phyloP scores from a whole-genome alignment of 148 eudicot genomes.

The Camellia granthamiana region DNA sequence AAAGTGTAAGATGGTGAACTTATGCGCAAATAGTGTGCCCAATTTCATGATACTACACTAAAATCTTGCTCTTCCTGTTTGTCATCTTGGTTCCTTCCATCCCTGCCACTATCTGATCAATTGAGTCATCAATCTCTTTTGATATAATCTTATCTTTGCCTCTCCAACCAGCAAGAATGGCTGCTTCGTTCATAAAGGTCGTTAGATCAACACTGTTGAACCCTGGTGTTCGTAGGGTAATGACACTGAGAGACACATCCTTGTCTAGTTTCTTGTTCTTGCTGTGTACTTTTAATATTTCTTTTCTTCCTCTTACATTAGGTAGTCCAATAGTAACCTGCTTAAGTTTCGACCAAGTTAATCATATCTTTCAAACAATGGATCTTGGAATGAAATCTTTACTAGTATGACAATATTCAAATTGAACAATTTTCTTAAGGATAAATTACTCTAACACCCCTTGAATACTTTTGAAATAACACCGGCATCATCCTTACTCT shows the following conservation, averaged over 20 bases:
- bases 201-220: constrained; percentile 89
- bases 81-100: constrained; percentile 90
- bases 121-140: constrained; percentile 78
- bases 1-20: constrained; percentile 22
- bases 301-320: constrained; percentile 75
- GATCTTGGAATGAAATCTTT: no score
- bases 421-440: no score
- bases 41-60: constrained; percentile 85
- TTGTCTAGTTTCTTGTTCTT: constrained; percentile 62
- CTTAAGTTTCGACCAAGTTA: no score
- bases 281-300: constrained; percentile 69
- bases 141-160: constrained; percentile 57
- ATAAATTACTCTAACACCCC: no score
- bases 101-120: constrained; percentile 79
- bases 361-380: no score
- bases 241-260: constrained; percentile 54
- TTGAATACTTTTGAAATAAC: no score
- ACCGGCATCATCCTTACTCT: no score
- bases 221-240: constrained; percentile 83
- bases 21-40: constrained; percentile 90
- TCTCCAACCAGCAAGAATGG: constrained; percentile 86
- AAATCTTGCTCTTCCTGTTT: constrained; percentile 78
- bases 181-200: constrained; percentile 89
- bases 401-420: no score
- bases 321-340: constrained; percentile 72